phyloP scores from a whole-genome alignment of 345 rosid species.

The Melaleuca alternifolia region DNA sequence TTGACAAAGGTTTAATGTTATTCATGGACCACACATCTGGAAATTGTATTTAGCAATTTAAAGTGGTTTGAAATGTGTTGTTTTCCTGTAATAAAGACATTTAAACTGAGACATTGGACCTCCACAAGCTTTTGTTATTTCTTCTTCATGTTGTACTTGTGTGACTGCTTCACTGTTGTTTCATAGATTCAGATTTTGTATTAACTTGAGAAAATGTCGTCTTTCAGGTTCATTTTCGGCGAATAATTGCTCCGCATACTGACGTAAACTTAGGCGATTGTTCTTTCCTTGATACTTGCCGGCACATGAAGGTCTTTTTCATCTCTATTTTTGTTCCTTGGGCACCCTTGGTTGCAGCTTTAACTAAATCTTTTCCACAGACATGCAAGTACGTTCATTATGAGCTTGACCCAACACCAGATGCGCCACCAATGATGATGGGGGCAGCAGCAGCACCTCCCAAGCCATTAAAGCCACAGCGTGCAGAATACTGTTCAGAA shows the following conservation, averaged over 20 bases:
- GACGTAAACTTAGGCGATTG: conserved; percentile 92
- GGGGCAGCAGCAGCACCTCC: conserved; percentile 38
- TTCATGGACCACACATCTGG: neutral
- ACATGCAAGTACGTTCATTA: conserved; percentile 98
- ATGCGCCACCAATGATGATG: conserved; percentile 44
- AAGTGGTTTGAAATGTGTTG: neutral
- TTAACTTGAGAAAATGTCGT: neutral
- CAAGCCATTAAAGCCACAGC: conserved; percentile 71
- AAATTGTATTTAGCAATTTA: neutral
- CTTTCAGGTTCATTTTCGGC: conserved; percentile 87
- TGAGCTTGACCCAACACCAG: conserved; percentile 87
- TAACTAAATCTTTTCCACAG: conserved; percentile 16
- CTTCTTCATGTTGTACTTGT: neutral
- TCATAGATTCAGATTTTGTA: neutral
- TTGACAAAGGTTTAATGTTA: neutral
- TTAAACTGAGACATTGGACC: neutral
- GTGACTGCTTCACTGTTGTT: neutral
- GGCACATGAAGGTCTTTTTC: conserved; percentile 86
- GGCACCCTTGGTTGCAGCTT: neutral
- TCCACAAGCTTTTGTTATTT: neutral
- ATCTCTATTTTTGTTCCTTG: neutral
- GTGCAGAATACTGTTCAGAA: conserved; percentile 95
- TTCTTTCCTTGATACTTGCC: conserved; percentile 98
- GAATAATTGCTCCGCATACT: conserved; percentile 92
- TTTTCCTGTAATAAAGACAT: neutral